Conservation (phyloP, 768 basidiomycete species). For the Naematelia encephala region DNA sequence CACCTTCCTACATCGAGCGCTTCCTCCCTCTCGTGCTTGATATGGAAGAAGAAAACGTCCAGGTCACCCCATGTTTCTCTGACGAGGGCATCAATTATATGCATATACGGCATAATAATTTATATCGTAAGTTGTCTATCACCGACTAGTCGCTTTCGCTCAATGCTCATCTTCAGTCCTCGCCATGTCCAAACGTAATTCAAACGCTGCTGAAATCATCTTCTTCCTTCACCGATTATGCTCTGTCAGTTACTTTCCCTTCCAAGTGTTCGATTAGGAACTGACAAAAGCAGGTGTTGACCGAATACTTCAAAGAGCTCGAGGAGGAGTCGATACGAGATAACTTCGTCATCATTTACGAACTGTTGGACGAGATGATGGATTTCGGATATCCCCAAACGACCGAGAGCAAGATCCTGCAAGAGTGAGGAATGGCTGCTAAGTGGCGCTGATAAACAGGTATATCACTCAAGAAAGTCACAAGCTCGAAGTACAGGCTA, state of each 20-base stretch:
- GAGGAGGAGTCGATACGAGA: conserved; percentile 99
- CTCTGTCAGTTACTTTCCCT: conserved; percentile 41
- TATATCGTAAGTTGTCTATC: conserved; percentile 68
- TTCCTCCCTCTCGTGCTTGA: conserved; percentile 91
- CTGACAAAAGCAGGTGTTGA: conserved; percentile 62
- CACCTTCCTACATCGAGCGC: conserved; percentile 80
- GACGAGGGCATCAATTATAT: conserved; percentile 94
- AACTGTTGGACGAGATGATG: conserved; percentile 99
- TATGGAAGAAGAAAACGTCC: conserved; percentile 94
- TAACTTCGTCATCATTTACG: conserved; percentile 99
- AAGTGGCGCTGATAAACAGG: conserved; percentile 51
- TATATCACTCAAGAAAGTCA: conserved; percentile 99
- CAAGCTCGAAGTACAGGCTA: conserved; percentile 87
- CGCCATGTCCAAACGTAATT: conserved; percentile 90
- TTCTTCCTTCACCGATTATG: conserved; percentile 91
- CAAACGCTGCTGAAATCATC: conserved; percentile 93
- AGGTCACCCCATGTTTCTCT: conserved; percentile 94
- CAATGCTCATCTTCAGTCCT: conserved; percentile 61
- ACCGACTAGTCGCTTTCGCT: background rate
- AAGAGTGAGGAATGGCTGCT: conserved; percentile 65
- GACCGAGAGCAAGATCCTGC: conserved; percentile 97
- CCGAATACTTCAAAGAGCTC: conserved; percentile 99
- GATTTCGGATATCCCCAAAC: conserved; percentile 99
- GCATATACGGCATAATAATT: conserved; percentile 96
- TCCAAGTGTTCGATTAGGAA: background rate